phyloP scores from a whole-genome alignment of 2,329 filamentous ascomycete species.

The Fusarium sp. region DNA sequence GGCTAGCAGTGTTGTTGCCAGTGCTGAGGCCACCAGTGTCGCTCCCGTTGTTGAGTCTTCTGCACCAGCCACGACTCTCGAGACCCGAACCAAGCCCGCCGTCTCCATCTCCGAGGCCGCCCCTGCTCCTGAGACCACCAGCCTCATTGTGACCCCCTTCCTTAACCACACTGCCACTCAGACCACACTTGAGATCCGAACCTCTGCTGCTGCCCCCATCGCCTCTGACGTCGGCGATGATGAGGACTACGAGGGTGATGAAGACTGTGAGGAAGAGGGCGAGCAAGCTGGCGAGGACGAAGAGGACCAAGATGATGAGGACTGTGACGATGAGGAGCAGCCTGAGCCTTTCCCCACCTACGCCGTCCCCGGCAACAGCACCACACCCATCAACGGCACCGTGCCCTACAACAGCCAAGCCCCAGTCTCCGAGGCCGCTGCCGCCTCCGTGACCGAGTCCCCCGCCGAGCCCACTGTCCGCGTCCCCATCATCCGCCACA shows the following conservation, averaged over 20 bases:
- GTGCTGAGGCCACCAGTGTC: neutral
- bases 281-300: slow-evolving; percentile 26
- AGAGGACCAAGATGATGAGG: slow-evolving; percentile 12
- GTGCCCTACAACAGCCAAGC: slow-evolving; percentile 2
- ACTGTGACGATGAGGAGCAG: slow-evolving; percentile 16
- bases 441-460: neutral
- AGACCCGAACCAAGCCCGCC: slow-evolving; percentile 22
- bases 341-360: slow-evolving; percentile 30
- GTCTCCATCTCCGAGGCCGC: slow-evolving; percentile 9
- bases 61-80: slow-evolving; percentile 13
- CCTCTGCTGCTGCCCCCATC: slow-evolving; percentile 24
- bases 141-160: slow-evolving; percentile 13
- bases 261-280: slow-evolving; percentile 20
- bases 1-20: slow-evolving; percentile 3
- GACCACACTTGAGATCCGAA: slow-evolving; percentile 30
- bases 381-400: slow-evolving; percentile 11
- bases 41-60: neutral
- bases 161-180: slow-evolving; percentile 27
- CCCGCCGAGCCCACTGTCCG: slow-evolving; percentile 8
- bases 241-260: slow-evolving; percentile 4
- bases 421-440: slow-evolving; percentile 1
- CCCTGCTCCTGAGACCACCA: slow-evolving; percentile 8
- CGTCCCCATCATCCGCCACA: slow-evolving; percentile 38
- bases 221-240: slow-evolving; percentile 24
- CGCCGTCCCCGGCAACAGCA: slow-evolving; percentile 29